Evolutionary conservation across 805 yeast genomes (phyloP).

Genomic region (Kuraishia piskuri): DNA sequence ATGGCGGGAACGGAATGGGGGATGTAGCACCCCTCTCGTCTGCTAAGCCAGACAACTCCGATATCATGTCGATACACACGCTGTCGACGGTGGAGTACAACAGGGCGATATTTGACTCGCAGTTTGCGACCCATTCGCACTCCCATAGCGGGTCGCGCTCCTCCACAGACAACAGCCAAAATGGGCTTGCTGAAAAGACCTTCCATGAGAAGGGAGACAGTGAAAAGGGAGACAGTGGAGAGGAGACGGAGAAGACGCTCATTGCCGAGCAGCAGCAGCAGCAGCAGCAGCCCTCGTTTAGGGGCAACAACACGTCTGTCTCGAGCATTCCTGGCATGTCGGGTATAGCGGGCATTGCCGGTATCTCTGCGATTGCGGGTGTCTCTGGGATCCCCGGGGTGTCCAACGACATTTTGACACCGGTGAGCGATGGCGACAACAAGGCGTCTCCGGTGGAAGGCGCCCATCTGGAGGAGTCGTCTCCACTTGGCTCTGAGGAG

Average conservation of each 20-base stretch:
- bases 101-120: slow-evolving; percentile 33
- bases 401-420: slow-evolving; percentile 2
- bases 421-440: not conserved
- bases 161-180: not conserved
- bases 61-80: slow-evolving; percentile 16
- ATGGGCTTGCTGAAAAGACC: not conserved
- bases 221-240: slow-evolving; percentile 1
- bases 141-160: not conserved
- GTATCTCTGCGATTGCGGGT: slow-evolving; percentile 5
- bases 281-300: not conserved
- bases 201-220: slow-evolving; percentile 14
- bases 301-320: not conserved
- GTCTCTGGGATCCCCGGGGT: slow-evolving; percentile 1
- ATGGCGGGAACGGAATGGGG: not conserved
- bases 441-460: not conserved
- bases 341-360: slow-evolving; percentile 6
- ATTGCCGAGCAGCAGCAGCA: not conserved
- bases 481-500: not conserved
- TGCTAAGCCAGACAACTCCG: slow-evolving; percentile 3
- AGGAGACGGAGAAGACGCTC: not conserved
- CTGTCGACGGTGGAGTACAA: slow-evolving; percentile 25
- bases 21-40: not conserved
- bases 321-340: not conserved
- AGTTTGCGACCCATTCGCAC: slow-evolving; percentile 8
- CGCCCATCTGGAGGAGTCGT: no score